Percentiles rank a stretch among this genome's conserved stretches.
These are phyloP conservation scores for Misopates orontium DNA, from an alignment of 257 asterid genomes.

Conservation along the genomic window DNA sequence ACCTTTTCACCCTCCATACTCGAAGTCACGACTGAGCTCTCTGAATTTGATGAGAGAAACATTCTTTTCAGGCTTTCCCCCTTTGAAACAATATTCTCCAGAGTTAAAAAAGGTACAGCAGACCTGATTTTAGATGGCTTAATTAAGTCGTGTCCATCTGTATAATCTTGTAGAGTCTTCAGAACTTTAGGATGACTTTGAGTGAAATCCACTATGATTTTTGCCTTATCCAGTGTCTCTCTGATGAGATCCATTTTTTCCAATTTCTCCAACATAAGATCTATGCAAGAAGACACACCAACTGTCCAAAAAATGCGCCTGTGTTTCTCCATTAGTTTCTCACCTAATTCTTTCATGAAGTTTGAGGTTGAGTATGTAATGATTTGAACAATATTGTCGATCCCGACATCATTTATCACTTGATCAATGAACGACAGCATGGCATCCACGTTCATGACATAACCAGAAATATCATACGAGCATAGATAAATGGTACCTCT, in stretches of 20 bases:
- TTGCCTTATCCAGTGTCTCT: conserved; percentile 45
- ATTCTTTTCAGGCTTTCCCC: conserved; percentile 31
- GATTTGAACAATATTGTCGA: conserved; percentile 52
- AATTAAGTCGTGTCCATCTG: conserved; percentile 30
- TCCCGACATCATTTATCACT: conserved; percentile 46
- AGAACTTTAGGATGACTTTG: conserved; percentile 10
- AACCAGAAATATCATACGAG: conserved; percentile 42
- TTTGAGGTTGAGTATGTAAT: conserved; percentile 44
- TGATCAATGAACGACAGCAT: conserved; percentile 33
- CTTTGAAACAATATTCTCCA: conserved; percentile 51
- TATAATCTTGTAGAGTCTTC: not conserved
- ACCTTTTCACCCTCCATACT: conserved; percentile 37
- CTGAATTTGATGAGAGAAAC: conserved; percentile 35
- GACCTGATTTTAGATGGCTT: conserved; percentile 34
- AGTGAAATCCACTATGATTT: conserved; percentile 40
- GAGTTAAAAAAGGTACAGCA: conserved; percentile 39
- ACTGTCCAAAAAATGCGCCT: conserved; percentile 53
- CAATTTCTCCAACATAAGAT: conserved; percentile 59
- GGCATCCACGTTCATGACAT: conserved; percentile 26
- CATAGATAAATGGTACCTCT: conserved; percentile 52
- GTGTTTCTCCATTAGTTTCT: conserved; percentile 37
- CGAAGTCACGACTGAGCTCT: conserved; percentile 27
- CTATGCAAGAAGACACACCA: conserved; percentile 59
- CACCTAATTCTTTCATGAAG: conserved; percentile 51
- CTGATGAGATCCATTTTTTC: conserved; percentile 20